These are phyloP conservation scores for Verticillium tricorpus DNA, from an alignment of 2,329 filamentous ascomycete genomes.

Conservation along the genomic window DNA sequence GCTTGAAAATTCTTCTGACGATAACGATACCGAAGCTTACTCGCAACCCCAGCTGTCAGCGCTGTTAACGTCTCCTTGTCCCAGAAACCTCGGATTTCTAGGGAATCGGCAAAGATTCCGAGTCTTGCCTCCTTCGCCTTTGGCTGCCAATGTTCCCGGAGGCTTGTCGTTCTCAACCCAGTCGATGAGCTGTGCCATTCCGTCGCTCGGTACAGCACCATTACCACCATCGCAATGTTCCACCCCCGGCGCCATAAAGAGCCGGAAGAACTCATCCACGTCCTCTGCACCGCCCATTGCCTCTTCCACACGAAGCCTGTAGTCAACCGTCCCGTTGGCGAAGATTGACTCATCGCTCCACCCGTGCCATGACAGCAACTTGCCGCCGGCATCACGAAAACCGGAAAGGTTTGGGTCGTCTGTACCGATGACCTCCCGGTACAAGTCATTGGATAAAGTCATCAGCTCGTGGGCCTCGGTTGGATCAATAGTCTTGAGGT, in stretches of 20 bases:
- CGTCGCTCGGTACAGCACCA: neutral
- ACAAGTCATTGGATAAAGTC: slow-evolving; percentile 1
- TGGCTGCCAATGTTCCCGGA: neutral
- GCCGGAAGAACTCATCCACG: slow-evolving; percentile 38
- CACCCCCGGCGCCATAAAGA: slow-evolving; percentile 48
- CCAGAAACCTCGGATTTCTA: neutral
- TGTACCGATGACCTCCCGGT: slow-evolving; percentile 20
- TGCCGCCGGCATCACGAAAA: slow-evolving; percentile 29
- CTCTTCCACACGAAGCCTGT: slow-evolving; percentile 23
- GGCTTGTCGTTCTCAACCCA: neutral
- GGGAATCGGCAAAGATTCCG: neutral
- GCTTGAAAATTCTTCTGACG: neutral
- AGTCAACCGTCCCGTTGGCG: slow-evolving; percentile 23
- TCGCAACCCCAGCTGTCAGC: neutral
- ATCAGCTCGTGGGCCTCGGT: neutral
- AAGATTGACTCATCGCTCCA: slow-evolving; percentile 29
- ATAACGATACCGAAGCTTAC: neutral
- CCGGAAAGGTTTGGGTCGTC: slow-evolving; percentile 21
- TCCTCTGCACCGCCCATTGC: slow-evolving; percentile 27
- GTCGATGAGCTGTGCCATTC: neutral
- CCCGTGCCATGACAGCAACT: slow-evolving; percentile 38
- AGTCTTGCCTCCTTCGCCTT: neutral
- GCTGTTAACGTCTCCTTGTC: neutral
- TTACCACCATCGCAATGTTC: slow-evolving; percentile 35
- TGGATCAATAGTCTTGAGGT: neutral